These are phyloP conservation scores for Apiotrichum gamsii DNA, from an alignment of 1,284 basidiomycete genomes.

Conservation along the genomic window DNA sequence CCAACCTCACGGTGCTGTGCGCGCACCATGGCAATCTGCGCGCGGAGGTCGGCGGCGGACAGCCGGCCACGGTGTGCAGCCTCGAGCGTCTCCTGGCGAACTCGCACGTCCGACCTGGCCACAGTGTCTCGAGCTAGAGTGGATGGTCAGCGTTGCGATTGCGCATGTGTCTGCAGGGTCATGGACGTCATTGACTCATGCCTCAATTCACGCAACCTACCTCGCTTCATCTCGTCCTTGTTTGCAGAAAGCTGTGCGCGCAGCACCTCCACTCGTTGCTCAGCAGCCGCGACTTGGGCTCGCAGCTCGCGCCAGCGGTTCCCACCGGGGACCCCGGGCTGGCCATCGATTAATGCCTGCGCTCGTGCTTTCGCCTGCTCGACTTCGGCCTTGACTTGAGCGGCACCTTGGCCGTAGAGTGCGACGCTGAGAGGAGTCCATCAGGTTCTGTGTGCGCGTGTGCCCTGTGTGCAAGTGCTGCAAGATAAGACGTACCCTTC, in stretches of 20 bases:
- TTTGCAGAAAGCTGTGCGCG: conserved; percentile 7
- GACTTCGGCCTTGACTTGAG: conserved; percentile 13
- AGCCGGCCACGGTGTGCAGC: not conserved
- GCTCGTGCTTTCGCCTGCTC: conserved; percentile 13
- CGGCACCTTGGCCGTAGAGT: too few species aligned
- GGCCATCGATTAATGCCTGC: conserved; percentile 10
- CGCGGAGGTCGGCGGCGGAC: conserved; percentile 7
- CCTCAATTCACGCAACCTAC: conserved; percentile 17
- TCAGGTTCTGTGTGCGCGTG: too few species aligned
- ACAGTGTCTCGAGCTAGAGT: conserved; percentile 2
- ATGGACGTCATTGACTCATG: too few species aligned
- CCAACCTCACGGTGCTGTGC: conserved; percentile 22
- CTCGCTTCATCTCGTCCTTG: conserved; percentile 8
- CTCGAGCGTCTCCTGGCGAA: conserved; percentile 4
- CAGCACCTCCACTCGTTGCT: conserved; percentile 20
- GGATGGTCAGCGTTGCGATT: conserved; percentile 3
- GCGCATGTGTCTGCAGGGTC: not conserved
- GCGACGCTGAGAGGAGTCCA: too few species aligned
- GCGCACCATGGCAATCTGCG: conserved; percentile 9
- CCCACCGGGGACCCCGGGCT: conserved; percentile 1
- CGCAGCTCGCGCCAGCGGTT: conserved; percentile 30
- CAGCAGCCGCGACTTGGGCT: conserved; percentile 25
- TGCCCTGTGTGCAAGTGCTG: conserved; percentile 10
- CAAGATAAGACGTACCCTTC: conserved; percentile 32
- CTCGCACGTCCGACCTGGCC: not conserved